Evolutionary conservation across 2,329 filamentous ascomycete genomes (phyloP).

Genomic region (Pestalotiopsis sp.): DNA sequence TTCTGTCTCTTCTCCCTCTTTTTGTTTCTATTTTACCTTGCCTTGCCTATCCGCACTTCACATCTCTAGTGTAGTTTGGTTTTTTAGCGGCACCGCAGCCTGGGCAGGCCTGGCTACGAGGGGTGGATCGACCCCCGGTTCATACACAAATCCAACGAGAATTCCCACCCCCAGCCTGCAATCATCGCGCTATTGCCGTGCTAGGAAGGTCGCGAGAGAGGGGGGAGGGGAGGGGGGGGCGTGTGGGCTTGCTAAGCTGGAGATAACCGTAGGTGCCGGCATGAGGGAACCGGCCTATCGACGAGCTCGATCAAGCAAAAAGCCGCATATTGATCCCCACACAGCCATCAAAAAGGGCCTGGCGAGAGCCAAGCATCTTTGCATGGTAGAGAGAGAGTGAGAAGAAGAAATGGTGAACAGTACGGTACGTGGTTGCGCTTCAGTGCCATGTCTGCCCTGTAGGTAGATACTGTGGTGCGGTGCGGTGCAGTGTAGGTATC

Average conservation of each 20-base stretch:
- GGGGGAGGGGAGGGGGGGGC: not conserved
- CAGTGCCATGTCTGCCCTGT: not conserved
- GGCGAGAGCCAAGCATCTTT: not conserved
- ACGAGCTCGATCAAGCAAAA: slow-evolving; percentile 30
- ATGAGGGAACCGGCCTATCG: slow-evolving; percentile 14
- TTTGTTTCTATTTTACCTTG: slow-evolving; percentile 4
- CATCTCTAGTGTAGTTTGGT: slow-evolving; percentile 5
- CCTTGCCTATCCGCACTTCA: slow-evolving; percentile 14
- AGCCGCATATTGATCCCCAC: slow-evolving; percentile 24
- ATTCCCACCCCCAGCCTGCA: not conserved
- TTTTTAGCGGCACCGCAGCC: not conserved
- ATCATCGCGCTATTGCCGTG: slow-evolving; percentile 9
- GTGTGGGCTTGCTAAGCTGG: not conserved
- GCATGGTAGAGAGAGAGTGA: not conserved
- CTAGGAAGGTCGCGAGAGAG: slow-evolving; percentile 11
- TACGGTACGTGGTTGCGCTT: too few relatives aligned
- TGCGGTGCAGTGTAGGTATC: not conserved
- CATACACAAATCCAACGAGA: not conserved
- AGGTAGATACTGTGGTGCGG: not conserved
- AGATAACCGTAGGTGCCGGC: slow-evolving; percentile 13
- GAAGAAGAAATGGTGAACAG: not conserved
- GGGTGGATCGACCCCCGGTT: too few relatives aligned
- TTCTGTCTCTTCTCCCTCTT: not conserved
- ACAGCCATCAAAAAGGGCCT: slow-evolving; percentile 14
- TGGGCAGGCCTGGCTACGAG: not conserved